Evolutionary conservation across 2,329 filamentous ascomycete genomes (phyloP), one percentile per base, ranked within the genome.

Genomic region (Botrytis medusae): DNA sequence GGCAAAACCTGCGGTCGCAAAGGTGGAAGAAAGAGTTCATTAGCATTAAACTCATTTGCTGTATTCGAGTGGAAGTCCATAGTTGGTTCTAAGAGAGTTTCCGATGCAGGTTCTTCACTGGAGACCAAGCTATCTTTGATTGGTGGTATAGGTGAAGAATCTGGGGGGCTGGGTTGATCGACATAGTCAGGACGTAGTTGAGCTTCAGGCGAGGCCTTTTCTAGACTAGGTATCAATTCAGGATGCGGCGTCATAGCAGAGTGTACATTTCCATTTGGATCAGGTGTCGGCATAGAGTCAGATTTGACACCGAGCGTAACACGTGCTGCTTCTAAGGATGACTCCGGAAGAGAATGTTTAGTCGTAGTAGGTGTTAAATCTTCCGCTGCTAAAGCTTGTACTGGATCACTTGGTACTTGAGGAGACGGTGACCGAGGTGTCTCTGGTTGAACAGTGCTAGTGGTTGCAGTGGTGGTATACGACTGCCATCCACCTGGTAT

Each of bases 121-220:
- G n/a, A 29, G 25, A 16, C 25, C 34, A n/a, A 22, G 16, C 0
- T 10, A 73, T 87, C 84, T 73, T 86, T 86, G 4, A 81, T 81
- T 40, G 84, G 83, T 25, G 86, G 85, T 8, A 84, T 85, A 10
- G 87, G 85, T 4, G 83, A 81, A 59, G 82, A 81, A 29, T 81
- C 54, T 74, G 77, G n/a, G 78, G 74, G 71, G 78, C 81, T 20
- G 80, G 82, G 44, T 78, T 79, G 61, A 79, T 81, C 44, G 42
- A 76, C 65, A 57, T 60, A 61, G 71, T 77, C 75, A 57, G 79
- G 75, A 40, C 74, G 77, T 16, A 77, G 48, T 75, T 79, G 78
- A 18, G 68, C 77, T 64, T 78, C 77, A 3, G 72, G 57, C 29
- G 76, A 74, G 18, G 73, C 76, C 59, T 75, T 74, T 54, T 78